Evolutionary conservation across 108 stramenopile genomes (phyloP).

Genomic region (Chaetoceros muelleri): DNA sequence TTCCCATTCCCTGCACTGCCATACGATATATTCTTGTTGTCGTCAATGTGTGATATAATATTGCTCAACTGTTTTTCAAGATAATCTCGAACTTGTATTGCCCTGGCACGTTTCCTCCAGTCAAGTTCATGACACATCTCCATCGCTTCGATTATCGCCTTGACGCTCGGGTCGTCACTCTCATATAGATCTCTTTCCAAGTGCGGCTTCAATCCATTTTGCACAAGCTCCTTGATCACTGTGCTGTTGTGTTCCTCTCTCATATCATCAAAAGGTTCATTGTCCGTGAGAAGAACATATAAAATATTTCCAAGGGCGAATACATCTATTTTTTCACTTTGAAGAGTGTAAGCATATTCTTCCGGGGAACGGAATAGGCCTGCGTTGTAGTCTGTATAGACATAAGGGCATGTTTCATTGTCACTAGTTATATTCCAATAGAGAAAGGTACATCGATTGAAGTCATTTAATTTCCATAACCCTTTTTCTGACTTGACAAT

Average conservation of each 20-base stretch:
- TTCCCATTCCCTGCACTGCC: too few relatives aligned
- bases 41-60: too few relatives aligned
- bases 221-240: slow-evolving; percentile 2
- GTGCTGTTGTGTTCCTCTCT: slow-evolving; percentile 10
- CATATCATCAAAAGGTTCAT: slow-evolving; percentile 31
- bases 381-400: not conserved
- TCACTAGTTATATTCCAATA: slow-evolving; percentile 16
- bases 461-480: slow-evolving; percentile 80
- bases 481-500: slow-evolving; percentile 16
- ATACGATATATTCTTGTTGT: too few relatives aligned
- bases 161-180: slow-evolving; percentile 31
- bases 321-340: slow-evolving; percentile 60
- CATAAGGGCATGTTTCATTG: slow-evolving; percentile 21
- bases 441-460: slow-evolving; percentile 79
- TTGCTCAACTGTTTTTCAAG: slow-evolving; percentile 12
- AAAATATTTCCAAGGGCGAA: slow-evolving; percentile 69
- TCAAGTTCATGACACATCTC: slow-evolving; percentile 38
- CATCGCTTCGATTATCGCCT: slow-evolving; percentile 38
- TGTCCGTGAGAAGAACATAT: slow-evolving; percentile 33
- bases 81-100: slow-evolving; percentile 34
- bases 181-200: slow-evolving; percentile 29
- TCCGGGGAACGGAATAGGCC: slow-evolving; percentile 38
- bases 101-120: slow-evolving; percentile 29
- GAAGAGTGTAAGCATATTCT: slow-evolving; percentile 41
- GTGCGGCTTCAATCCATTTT: slow-evolving; percentile 30